Evolutionary conservation across 176 grass and related monocot genomes (phyloP).

Genomic region (Alopecurus myosuroides): DNA sequence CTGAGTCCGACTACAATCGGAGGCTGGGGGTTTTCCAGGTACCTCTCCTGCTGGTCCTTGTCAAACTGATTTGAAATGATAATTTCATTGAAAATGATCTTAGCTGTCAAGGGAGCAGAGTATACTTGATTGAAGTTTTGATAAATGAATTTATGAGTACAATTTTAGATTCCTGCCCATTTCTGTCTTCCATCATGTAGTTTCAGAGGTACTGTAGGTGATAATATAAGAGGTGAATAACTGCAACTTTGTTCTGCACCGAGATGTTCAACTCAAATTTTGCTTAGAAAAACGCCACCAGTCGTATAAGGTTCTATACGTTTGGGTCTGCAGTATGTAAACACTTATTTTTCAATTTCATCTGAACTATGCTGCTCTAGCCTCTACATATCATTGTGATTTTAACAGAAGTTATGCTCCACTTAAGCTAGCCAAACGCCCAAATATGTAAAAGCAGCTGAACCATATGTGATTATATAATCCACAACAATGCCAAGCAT

Average conservation of each 20-base stretch:
- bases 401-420: neutral
- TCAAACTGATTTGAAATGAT: constrained; percentile 4
- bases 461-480: neutral
- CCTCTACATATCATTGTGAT: neutral
- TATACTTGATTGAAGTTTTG: neutral
- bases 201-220: neutral
- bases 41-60: constrained; percentile 15
- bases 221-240: neutral
- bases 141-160: neutral
- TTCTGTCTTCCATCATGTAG: neutral
- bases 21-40: constrained; percentile 92
- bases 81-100: neutral
- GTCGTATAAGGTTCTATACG: neutral
- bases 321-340: neutral
- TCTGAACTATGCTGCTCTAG: neutral
- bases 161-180: neutral
- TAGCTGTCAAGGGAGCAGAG: neutral
- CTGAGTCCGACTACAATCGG: constrained; percentile 84
- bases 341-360: neutral
- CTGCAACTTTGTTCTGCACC: neutral
- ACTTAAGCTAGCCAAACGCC: neutral
- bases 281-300: neutral
- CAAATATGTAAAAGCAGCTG: neutral
- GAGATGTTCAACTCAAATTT: neutral
- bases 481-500: neutral